phyloP scores from a whole-genome alignment of 2,329 filamentous ascomycete species.

The Coniosporium uncinatum region DNA sequence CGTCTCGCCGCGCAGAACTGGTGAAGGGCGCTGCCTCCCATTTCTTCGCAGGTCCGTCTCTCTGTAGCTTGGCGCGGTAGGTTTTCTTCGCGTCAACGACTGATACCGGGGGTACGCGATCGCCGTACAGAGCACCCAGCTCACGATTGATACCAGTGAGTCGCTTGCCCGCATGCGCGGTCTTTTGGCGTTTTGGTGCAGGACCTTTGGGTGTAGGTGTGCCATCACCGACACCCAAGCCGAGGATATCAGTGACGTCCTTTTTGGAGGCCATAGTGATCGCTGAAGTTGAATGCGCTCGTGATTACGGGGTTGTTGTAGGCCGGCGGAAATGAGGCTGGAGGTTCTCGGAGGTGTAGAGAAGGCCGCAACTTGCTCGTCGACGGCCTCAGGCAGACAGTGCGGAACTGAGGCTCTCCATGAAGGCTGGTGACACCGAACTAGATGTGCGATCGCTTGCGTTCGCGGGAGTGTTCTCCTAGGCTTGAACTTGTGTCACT shows the following conservation, averaged over 20 bases:
- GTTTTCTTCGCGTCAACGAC: slow-evolving; percentile 8
- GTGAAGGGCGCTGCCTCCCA: slow-evolving; percentile 59
- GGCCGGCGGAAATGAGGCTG: no score
- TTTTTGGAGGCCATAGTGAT: slow-evolving; percentile 11
- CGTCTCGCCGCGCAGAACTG: slow-evolving; percentile 72
- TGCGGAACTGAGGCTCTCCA: no score
- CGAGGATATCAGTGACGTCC: slow-evolving; percentile 13
- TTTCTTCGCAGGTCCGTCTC: slow-evolving; percentile 2
- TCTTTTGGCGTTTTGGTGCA: slow-evolving; percentile 8
- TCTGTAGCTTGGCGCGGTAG: slow-evolving; percentile 6
- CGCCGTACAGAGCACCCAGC: slow-evolving; percentile 7
- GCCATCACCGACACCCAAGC: slow-evolving; percentile 6
- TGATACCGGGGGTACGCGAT: slow-evolving; percentile 7
- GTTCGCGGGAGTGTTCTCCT: no score
- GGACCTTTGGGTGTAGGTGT: slow-evolving; percentile 3
- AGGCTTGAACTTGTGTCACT: no score
- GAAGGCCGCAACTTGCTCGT: no score
- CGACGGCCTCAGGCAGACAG: no score
- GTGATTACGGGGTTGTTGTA: no score
- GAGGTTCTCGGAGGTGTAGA: no score
- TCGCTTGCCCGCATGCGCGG: slow-evolving; percentile 2
- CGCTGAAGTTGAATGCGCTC: no score
- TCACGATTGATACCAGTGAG: slow-evolving; percentile 4
- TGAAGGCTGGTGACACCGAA: no score
- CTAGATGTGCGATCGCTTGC: no score